Percentiles rank a stretch among this genome's conserved stretches.
These are phyloP conservation scores for Pseudoneurospora amorphoporcata DNA, from an alignment of 495 filamentous ascomycete species.

Conservation along the genomic window DNA sequence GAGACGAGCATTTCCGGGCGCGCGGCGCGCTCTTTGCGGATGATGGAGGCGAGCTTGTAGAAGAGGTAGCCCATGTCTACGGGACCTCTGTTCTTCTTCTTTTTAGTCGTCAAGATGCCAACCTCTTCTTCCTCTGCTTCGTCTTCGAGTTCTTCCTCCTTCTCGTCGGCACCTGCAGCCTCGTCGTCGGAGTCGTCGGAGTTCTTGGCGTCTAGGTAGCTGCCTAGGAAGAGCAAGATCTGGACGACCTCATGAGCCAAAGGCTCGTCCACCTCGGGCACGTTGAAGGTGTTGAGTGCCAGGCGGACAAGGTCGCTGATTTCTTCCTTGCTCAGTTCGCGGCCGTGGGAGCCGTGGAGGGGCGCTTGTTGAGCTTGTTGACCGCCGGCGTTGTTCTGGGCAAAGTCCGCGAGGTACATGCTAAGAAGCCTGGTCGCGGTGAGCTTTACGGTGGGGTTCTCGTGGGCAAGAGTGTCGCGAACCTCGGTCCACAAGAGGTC, in stretches of 20 bases:
- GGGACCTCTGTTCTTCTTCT: constrained; percentile 14
- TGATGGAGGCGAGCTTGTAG: constrained; percentile 58
- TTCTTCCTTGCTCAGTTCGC: constrained; percentile 52
- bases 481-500: constrained; percentile 56
- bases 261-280: constrained; percentile 50
- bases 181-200: constrained; percentile 24
- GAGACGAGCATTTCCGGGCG: constrained; percentile 50
- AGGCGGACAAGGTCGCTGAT: constrained; percentile 56
- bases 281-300: constrained; percentile 55
- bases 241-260: constrained; percentile 62
- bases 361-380: constrained; percentile 45
- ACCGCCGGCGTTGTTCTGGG: constrained; percentile 44
- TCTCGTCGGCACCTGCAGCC: constrained; percentile 17
- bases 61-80: constrained; percentile 58
- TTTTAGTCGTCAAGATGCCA: constrained; percentile 14
- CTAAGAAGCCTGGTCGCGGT: constrained; percentile 66
- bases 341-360: constrained; percentile 58
- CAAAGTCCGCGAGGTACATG: constrained; percentile 67
- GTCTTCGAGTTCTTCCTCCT: constrained; percentile 33
- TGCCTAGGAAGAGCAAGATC: constrained; percentile 64
- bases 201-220: constrained; percentile 19
- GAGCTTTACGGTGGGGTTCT: constrained; percentile 65
- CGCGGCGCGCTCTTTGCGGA: constrained; percentile 67
- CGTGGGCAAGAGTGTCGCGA: constrained; percentile 57
- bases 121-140: constrained; percentile 27